Conservation (phyloP, 2,329 filamentous ascomycete species). For the Neopestalotiopsis sp. region DNA sequence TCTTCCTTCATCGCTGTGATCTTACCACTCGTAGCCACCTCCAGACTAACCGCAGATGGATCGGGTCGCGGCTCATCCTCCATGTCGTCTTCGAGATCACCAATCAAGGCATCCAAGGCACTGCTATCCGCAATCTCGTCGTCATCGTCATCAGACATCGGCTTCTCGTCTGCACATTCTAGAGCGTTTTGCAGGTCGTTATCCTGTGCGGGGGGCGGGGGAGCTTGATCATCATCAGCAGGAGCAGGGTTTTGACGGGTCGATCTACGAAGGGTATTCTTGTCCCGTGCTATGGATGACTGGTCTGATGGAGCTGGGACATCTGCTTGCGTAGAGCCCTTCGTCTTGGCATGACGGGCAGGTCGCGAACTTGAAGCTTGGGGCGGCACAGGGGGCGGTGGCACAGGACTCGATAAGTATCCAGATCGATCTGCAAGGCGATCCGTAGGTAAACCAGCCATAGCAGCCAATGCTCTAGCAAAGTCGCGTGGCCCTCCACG, state of each 20-base stretch:
- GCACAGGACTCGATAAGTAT: constrained; percentile 43
- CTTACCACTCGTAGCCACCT: constrained; percentile 84
- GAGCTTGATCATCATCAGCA: constrained; percentile 53
- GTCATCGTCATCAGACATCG: constrained; percentile 75
- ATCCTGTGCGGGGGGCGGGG: constrained; percentile 59
- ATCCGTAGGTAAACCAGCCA: constrained; percentile 69
- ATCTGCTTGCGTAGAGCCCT: constrained; percentile 46
- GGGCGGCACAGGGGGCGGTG: constrained; percentile 40
- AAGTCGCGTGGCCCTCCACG: constrained; percentile 65
- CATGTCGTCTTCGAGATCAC: constrained; percentile 85
- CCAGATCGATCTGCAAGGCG: constrained; percentile 51
- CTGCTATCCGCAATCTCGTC: constrained; percentile 66
- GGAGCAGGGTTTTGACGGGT: constrained; percentile 62
- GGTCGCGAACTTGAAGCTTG: constrained; percentile 51
- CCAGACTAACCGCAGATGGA: constrained; percentile 88
- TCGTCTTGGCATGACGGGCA: constrained; percentile 52
- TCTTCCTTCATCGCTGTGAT: constrained; percentile 92
- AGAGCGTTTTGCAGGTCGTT: constrained; percentile 73
- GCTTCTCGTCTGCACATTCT: constrained; percentile 92
- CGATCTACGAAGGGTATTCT: constrained; percentile 64
- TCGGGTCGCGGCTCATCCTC: constrained; percentile 75
- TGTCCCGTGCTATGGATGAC: constrained; percentile 58
- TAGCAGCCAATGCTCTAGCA: constrained; percentile 73
- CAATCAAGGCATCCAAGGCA: constrained; percentile 85
- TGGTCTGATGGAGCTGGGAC: constrained; percentile 49